Base-by-base conservation (phyloP, 2,329 filamentous ascomycete genomes). In the Bipolaris gigantea region DNA sequence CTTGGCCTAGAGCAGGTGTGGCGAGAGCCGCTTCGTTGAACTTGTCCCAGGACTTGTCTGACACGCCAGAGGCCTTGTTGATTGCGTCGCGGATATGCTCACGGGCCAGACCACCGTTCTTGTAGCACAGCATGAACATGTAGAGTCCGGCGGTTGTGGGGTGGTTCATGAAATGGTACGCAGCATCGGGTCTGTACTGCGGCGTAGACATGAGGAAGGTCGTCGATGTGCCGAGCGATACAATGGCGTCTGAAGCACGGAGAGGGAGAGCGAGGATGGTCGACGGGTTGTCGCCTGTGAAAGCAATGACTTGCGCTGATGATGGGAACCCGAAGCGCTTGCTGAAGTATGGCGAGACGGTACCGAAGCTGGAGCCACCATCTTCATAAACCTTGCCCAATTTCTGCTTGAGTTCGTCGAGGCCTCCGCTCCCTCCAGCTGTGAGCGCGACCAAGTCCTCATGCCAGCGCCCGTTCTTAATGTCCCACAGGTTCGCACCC, bases 81-180 rank as follows among this genome's bases (percentile, higher is more conserved):
- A 97, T 84, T 0, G 84, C 81, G 70, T 99, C 91, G 50, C 94
- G 89, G 58, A 97, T 85, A 66, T 89, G 87, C 73, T 99, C 94
- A 40, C 94, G 89, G 2, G 94, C 93, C 1, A 97, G 85, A 2
- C 92, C 92, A 63, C 94, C 94, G 76, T 99, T 99, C 78, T 97
- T 97, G 81, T 97, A 99, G 82, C 94, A 99, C 33, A 99, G 85
- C 94, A 99, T 99, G 77, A 99, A 97, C 94, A 99, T 97, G 83
- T 96, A 97, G 56, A 97, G 84, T 1, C 89, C 91, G 0, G 87
- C 79, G 0, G 91, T 96, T 40, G 92, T 94, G 1, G 94, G 94
- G 75, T 97, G 92, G 79, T 97, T 96, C 84, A 97, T 95, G 81
- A 97, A 96, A 79, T 99, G 94, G 70, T 96, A 96, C 6, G 89